Evolutionary conservation across 352 stramenopile genomes (phyloP).

Genomic region (Elongisporangium prolatum): DNA sequence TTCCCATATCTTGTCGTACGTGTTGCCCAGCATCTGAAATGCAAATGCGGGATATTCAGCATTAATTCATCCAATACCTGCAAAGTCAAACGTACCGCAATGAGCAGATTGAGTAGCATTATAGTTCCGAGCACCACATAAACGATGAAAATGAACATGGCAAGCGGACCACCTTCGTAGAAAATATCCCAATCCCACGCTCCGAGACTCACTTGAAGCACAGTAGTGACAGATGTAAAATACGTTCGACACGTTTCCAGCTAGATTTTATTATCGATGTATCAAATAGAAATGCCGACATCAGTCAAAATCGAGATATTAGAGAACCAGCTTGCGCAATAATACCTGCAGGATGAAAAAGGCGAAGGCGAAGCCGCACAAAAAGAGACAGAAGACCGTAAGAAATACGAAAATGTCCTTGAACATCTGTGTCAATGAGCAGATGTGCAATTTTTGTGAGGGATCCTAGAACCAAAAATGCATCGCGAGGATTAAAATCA

Average conservation of each 20-base stretch:
- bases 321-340: too few species aligned
- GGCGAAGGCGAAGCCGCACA: constrained; percentile 68
- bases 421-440: constrained; percentile 52
- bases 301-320: too few species aligned
- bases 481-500: too few species aligned
- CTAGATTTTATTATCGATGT: constrained; percentile 13
- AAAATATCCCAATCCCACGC: constrained; percentile 76
- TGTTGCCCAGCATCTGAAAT: constrained; percentile 78
- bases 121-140: constrained; percentile 79
- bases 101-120: constrained; percentile 77
- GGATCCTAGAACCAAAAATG: neutral
- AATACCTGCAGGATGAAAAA: constrained; percentile 82
- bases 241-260: constrained; percentile 68
- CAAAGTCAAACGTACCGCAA: constrained; percentile 37
- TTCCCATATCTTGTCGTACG: constrained; percentile 85
- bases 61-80: neutral
- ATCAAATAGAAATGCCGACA: too few species aligned
- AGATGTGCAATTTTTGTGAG: neutral
- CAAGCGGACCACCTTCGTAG: constrained; percentile 60
- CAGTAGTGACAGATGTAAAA: constrained; percentile 44
- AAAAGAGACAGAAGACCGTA: constrained; percentile 68
- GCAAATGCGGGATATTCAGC: neutral
- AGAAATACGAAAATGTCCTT: constrained; percentile 72
- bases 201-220: constrained; percentile 70
- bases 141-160: constrained; percentile 61